phyloP scores from a whole-genome alignment of 2,329 filamentous ascomycete genomes.

The Plenodomus lindquistii region DNA sequence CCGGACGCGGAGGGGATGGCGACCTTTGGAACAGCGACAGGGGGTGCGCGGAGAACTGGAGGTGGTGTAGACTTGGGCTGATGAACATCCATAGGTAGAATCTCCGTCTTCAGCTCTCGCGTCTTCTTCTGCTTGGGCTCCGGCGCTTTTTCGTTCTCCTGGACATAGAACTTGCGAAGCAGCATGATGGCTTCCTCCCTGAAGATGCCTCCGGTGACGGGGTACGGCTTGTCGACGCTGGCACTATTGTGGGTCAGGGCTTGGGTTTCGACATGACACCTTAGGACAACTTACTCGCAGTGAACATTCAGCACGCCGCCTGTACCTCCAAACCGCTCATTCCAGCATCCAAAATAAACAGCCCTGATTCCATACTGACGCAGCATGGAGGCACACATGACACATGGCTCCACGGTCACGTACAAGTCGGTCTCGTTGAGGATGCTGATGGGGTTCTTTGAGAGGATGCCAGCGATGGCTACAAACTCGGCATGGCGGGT shows the following conservation, averaged over 20 bases:
- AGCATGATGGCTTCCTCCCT: constrained; percentile 92
- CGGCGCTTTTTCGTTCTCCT: constrained; percentile 87
- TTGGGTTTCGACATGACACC: not conserved
- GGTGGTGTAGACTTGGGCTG: constrained; percentile 38
- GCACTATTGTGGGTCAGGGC: constrained; percentile 48
- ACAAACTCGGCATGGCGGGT: constrained; percentile 96
- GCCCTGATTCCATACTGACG: constrained; percentile 84
- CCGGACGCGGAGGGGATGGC: constrained; percentile 3
- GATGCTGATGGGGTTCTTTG: constrained; percentile 67
- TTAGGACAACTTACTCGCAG: constrained; percentile 55
- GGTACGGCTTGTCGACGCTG: constrained; percentile 77
- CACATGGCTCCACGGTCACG: constrained; percentile 96
- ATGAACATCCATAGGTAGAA: constrained; percentile 52
- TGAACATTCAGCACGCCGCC: constrained; percentile 92
- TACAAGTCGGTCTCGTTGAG: constrained; percentile 80
- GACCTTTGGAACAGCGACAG: not conserved
- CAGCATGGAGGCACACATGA: constrained; percentile 96
- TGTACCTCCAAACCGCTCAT: constrained; percentile 96
- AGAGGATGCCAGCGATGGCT: constrained; percentile 70
- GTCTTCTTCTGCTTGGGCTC: constrained; percentile 68
- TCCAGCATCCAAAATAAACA: constrained; percentile 93
- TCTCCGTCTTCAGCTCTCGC: constrained; percentile 64
- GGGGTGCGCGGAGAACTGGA: constrained; percentile 13
- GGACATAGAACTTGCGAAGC: constrained; percentile 91
- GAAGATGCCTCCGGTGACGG: constrained; percentile 84